These are phyloP conservation scores for Puccinia polysora DNA, from an alignment of 1,284 basidiomycete genomes.

Conservation along the genomic window DNA sequence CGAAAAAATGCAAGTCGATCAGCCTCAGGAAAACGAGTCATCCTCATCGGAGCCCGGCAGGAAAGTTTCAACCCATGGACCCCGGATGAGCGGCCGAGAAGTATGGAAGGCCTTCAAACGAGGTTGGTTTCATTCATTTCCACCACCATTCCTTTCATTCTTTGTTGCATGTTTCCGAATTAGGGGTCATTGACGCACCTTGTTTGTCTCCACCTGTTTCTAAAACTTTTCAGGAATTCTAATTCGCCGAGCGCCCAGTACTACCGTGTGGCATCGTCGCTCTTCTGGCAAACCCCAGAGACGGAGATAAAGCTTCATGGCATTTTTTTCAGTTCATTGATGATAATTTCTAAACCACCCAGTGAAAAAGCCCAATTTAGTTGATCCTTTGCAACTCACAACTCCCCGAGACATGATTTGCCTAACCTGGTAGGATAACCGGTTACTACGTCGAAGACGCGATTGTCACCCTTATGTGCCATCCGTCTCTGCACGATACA, in stretches of 20 bases:
- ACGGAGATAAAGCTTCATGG: not conserved
- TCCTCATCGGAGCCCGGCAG: not conserved
- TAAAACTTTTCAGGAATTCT: not conserved
- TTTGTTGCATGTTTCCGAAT: not conserved
- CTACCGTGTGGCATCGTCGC: conserved; percentile 8
- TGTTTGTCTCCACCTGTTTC: not conserved
- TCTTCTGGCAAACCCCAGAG: conserved; percentile 15
- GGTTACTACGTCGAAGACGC: no score
- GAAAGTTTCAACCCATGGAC: conserved; percentile 26
- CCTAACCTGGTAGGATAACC: no score
- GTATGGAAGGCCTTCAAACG: conserved; percentile 28
- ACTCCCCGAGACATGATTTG: no score
- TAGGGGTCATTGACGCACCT: not conserved
- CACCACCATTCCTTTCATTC: not conserved
- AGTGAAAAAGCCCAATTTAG: not conserved
- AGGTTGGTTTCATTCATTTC: conserved; percentile 7
- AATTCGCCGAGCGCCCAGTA: conserved; percentile 11
- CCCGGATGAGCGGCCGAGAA: conserved; percentile 34
- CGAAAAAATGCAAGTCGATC: conserved; percentile 25
- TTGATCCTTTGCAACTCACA: not conserved
- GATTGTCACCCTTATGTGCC: no score
- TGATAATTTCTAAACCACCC: not conserved
- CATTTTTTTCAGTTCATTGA: not conserved
- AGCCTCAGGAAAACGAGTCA: not conserved
- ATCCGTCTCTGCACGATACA: no score